A percentile compares a stretch with the other conserved stretches of the same genome.
phyloP scores from a whole-genome alignment of 208 protist genomes.

The Acanthamoeba castellanii region DNA sequence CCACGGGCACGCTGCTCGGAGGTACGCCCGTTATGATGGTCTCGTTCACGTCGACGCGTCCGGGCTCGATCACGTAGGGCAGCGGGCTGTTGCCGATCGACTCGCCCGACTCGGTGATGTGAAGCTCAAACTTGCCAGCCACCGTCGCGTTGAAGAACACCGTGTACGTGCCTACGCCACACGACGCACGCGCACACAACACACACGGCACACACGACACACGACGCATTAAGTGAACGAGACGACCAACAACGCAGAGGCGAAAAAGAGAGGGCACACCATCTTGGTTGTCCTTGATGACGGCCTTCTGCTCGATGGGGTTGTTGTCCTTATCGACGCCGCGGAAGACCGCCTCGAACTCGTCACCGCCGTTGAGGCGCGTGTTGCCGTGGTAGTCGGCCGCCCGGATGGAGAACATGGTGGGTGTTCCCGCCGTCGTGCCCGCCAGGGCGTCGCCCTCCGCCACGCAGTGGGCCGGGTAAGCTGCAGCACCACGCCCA shows the following conservation, averaged over 20 bases:
- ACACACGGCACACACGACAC: neutral
- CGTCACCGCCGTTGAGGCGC: slow-evolving; percentile 49
- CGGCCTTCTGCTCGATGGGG: slow-evolving; percentile 48
- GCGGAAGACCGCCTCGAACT: slow-evolving; percentile 35
- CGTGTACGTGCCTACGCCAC: slow-evolving; percentile 23
- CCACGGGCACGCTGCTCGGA: neutral
- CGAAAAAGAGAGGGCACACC: neutral
- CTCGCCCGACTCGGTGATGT: slow-evolving; percentile 70
- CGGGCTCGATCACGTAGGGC: slow-evolving; percentile 43
- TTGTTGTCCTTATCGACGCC: slow-evolving; percentile 40
- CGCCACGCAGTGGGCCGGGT: slow-evolving; percentile 35
- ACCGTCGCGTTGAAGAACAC: slow-evolving; percentile 49
- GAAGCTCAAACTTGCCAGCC: slow-evolving; percentile 56
- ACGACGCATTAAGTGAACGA: neutral
- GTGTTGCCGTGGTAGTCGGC: slow-evolving; percentile 19
- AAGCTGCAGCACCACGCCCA: slow-evolving; percentile 10
- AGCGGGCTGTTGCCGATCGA: slow-evolving; percentile 28
- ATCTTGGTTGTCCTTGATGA: slow-evolving; percentile 56
- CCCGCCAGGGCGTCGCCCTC: slow-evolving; percentile 1
- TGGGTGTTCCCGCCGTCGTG: slow-evolving; percentile 19
- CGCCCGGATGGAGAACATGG: slow-evolving; percentile 32
- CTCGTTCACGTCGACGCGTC: slow-evolving; percentile 23
- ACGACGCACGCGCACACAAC: neutral
- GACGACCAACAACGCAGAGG: neutral
- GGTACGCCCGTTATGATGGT: slow-evolving; percentile 35